These are phyloP conservation scores for Myxozyma lipomycoides DNA, from an alignment of 805 yeast genomes.

Conservation along the genomic window DNA sequence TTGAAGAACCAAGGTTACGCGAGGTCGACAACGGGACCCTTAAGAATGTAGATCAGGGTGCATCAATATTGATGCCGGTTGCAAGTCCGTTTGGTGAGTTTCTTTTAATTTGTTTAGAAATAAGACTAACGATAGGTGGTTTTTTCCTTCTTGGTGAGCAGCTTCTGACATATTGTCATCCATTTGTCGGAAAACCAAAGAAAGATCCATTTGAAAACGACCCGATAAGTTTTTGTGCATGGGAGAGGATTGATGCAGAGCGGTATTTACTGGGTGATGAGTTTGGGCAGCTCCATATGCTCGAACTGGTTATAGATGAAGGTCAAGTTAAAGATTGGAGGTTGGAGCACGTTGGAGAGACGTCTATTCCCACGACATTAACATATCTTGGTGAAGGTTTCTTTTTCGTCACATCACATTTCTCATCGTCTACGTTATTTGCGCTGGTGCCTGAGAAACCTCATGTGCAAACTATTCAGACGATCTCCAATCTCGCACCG, in stretches of 20 bases:
- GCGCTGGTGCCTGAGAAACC: constrained; percentile 15
- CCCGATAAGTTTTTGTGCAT: constrained; percentile 25
- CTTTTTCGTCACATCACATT: constrained; percentile 29
- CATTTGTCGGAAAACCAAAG: not conserved
- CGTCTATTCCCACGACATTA: constrained; percentile 27
- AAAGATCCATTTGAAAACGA: constrained; percentile 10
- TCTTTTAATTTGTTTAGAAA: not conserved
- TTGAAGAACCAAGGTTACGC: constrained; percentile 6
- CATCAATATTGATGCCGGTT: constrained; percentile 15
- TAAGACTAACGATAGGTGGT: constrained; percentile 9
- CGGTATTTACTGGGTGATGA: constrained; percentile 27
- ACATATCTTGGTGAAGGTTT: constrained; percentile 23
- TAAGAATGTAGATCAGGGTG: constrained; percentile 26
- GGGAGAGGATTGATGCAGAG: constrained; percentile 19
- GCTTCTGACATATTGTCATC: constrained; percentile 15
- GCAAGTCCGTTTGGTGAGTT: constrained; percentile 6
- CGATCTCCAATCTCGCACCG: constrained; percentile 28
- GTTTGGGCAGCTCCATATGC: constrained; percentile 19
- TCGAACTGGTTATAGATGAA: constrained; percentile 8
- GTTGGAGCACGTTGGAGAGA: constrained; percentile 16
- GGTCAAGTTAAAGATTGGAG: constrained; percentile 9
- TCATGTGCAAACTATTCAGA: constrained; percentile 19
- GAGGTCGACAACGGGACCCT: constrained; percentile 10
- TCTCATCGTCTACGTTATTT: constrained; percentile 25
- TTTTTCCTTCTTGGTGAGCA: constrained; percentile 27